These are phyloP conservation scores for Bacterosira constricta DNA, from an alignment of 108 stramenopile genomes.

Conservation along the genomic window DNA sequence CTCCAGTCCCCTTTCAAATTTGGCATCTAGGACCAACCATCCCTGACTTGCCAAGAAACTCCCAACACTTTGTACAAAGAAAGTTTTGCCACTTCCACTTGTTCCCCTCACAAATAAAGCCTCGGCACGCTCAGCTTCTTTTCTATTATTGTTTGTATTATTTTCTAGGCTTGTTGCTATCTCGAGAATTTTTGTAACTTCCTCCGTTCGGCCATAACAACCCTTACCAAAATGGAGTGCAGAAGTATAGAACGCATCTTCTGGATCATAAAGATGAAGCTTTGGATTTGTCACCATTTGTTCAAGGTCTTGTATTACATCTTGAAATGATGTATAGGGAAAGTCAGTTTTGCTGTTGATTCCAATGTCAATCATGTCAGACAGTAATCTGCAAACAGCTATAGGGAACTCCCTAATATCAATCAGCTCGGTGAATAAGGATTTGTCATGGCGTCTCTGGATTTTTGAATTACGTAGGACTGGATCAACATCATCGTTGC, in stretches of 20 bases:
- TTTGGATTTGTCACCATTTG: constrained; percentile 5
- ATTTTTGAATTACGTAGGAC: too few relatives aligned
- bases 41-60: background rate
- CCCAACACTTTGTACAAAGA: background rate
- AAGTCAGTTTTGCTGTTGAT: background rate
- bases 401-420: background rate
- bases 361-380: constrained; percentile 11
- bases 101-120: constrained; percentile 9
- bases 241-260: background rate
- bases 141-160: background rate
- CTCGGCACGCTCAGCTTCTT: background rate
- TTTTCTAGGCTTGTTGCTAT: background rate
- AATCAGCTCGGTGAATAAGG: constrained; percentile 2
- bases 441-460: too few relatives aligned
- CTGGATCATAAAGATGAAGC: constrained; percentile 6
- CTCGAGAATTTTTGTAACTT: constrained; percentile 4
- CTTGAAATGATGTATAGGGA: constrained; percentile 11
- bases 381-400: constrained; percentile 15
- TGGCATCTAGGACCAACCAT: constrained; percentile 4
- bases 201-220: constrained; percentile 5
- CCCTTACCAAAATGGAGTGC: constrained; percentile 2
- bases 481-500: too few relatives aligned
- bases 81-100: constrained; percentile 12
- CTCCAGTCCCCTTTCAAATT: constrained; percentile 5
- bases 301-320: constrained; percentile 13